A percentile compares a stretch with the other conserved stretches of the same genome.
Evolutionary conservation across 2,329 filamentous ascomycete species (phyloP).

Genomic region (Beauveria asiatica): DNA sequence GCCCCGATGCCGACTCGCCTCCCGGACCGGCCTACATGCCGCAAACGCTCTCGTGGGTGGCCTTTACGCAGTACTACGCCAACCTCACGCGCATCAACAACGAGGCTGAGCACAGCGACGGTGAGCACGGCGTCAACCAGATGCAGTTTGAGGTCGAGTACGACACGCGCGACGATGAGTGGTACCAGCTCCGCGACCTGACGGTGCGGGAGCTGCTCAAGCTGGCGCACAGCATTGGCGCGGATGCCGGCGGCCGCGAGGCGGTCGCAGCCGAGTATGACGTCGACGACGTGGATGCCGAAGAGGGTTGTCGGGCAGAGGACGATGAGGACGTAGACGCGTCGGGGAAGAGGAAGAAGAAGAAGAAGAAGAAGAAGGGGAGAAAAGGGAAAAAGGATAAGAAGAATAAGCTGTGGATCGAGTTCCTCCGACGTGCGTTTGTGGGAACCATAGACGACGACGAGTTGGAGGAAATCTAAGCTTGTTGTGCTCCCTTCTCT

Average conservation of each 20-base stretch:
- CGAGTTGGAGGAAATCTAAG: slow-evolving; percentile 47
- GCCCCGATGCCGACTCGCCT: slow-evolving; percentile 61
- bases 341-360: slow-evolving; percentile 11
- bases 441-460: slow-evolving; percentile 61
- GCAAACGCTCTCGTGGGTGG: slow-evolving; percentile 68
- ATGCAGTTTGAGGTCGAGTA: slow-evolving; percentile 82
- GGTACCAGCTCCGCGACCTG: slow-evolving; percentile 71
- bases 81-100: slow-evolving; percentile 91
- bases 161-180: slow-evolving; percentile 65
- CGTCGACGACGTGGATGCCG: not conserved
- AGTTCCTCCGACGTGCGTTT: slow-evolving; percentile 72
- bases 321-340: slow-evolving; percentile 23
- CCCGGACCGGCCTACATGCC: slow-evolving; percentile 87
- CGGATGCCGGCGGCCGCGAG: slow-evolving; percentile 9
- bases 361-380: slow-evolving; percentile 12
- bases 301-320: not conserved
- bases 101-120: slow-evolving; percentile 24
- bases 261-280: not conserved
- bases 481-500: not conserved
- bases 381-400: slow-evolving; percentile 42
- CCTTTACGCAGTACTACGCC: slow-evolving; percentile 86
- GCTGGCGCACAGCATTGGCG: slow-evolving; percentile 57
- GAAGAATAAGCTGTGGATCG: slow-evolving; percentile 64
- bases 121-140: slow-evolving; percentile 46
- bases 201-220: slow-evolving; percentile 75